Evolutionary conservation across 208 protist genomes (phyloP), one percentile per base, ranked within the genome.

Genomic region (Cochliopodium minus): DNA sequence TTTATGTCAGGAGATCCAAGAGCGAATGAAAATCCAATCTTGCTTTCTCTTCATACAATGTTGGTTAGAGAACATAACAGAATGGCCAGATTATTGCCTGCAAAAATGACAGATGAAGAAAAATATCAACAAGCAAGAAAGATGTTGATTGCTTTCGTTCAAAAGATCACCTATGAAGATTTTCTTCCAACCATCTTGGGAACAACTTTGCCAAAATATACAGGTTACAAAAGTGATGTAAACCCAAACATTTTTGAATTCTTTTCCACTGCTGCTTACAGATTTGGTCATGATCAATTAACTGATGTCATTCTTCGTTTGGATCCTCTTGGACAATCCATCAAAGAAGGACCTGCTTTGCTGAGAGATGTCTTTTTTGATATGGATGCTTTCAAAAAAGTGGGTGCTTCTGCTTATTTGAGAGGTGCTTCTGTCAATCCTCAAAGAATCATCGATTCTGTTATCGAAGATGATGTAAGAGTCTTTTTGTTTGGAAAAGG

Each of bases 221-320:
- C 38, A 1, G 62, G 63, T 4, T 76, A 76, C 22, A 38, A 76
- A 45, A 9, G 54, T 26, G 47, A 57, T 10, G 34, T 69, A 0
- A 32, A 67, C 33, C 15, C 57, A 5, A 26, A n/a, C 6, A n/a
- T 74, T 4, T 55, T 59, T 6, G 61, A 59, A 33, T 64, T 62
- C 4, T 73, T 73, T 30, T 47, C 64, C 2, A 55, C 67, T 0
- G 49, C 32, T 23, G 63, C 68, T 7, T 69, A 71, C 38, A 43
- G 71, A 23, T 73, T 64, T 48, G 71, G 71, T 25, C 71, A 76
- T 48, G 52, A 40, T 42, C 61, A 63, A 39, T 59, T 65, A 9
- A 60, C 60, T n/a, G 32, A n/a, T 5, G 35, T 38, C 1, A 25
- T 67, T 13, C 9, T 28, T 2, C 53, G 36, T 15, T 34, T 64